A percentile compares a stretch with the other conserved stretches of the same genome.
Conservation (phyloP, 2,329 filamentous ascomycete genomes). For the Colletotrichum chrysophilum region DNA sequence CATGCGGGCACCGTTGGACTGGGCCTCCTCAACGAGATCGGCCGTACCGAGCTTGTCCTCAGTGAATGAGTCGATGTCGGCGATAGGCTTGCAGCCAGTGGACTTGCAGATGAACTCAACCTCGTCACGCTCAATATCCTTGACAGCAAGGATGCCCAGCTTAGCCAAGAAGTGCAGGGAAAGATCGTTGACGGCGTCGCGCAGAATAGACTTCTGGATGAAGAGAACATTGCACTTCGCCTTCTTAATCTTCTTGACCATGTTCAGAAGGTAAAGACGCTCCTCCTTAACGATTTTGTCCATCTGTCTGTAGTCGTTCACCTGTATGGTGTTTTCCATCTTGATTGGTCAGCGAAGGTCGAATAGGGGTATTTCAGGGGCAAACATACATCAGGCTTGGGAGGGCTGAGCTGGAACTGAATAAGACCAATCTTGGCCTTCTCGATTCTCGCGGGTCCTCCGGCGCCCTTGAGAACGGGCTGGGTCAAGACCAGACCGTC, state of each 20-base stretch:
- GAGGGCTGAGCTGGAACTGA: conserved; percentile 97
- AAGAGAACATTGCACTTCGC: conserved; percentile 98
- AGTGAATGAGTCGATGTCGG: conserved; percentile 97
- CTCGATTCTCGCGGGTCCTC: conserved; percentile 90
- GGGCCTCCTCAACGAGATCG: conserved; percentile 91
- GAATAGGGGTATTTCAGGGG: background rate
- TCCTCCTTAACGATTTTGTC: conserved; percentile 99
- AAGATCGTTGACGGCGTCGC: conserved; percentile 96
- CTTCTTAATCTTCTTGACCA: conserved; percentile 99
- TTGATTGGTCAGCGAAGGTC: conserved; percentile 38
- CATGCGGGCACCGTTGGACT: conserved; percentile 86
- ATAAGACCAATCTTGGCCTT: conserved; percentile 97
- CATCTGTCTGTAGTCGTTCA: conserved; percentile 99
- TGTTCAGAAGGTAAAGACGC: conserved; percentile 95
- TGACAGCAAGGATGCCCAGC: conserved; percentile 92
- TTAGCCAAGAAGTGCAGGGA: conserved; percentile 97
- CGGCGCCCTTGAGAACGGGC: conserved; percentile 89
- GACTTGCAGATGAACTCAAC: conserved; percentile 99
- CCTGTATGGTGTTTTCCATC: conserved; percentile 99
- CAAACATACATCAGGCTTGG: conserved; percentile 85
- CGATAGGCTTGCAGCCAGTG: conserved; percentile 97
- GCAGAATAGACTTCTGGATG: conserved; percentile 97
- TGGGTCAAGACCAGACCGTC: conserved; percentile 94
- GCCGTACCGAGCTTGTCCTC: conserved; percentile 97
- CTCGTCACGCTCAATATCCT: conserved; percentile 98